phyloP scores from a whole-genome alignment of 345 rosid species.

The Eucalyptus virginea region DNA sequence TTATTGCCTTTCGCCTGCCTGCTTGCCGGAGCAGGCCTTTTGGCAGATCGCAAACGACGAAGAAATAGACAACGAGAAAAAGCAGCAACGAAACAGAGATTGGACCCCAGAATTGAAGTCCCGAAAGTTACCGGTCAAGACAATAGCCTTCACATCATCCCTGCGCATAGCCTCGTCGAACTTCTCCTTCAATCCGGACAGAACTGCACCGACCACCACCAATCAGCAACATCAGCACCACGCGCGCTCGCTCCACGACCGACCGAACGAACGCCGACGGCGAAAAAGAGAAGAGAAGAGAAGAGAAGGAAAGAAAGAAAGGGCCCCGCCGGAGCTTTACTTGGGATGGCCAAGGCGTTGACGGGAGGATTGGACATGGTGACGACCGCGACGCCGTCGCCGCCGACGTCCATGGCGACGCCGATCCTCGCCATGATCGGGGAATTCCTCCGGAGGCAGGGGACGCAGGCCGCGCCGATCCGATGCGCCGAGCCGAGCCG shows the following conservation, averaged over 20 bases:
- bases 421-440: slow-evolving; percentile 34
- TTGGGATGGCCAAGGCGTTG: slow-evolving; percentile 66
- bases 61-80: neutral
- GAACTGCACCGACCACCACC: slow-evolving; percentile 24
- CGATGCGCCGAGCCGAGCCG: neutral
- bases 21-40: neutral
- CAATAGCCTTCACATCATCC: slow-evolving; percentile 74
- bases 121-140: slow-evolving; percentile 46
- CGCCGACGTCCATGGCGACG: slow-evolving; percentile 65
- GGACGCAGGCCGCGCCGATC: neutral
- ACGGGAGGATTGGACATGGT: slow-evolving; percentile 94
- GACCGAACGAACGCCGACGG: neutral
- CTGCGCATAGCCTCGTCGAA: slow-evolving; percentile 61
- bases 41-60: neutral
- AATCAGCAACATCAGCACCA: neutral
- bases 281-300: neutral
- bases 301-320: neutral
- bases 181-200: slow-evolving; percentile 64
- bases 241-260: neutral
- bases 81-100: neutral
- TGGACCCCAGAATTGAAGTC: neutral
- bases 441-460: neutral
- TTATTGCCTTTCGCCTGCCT: neutral
- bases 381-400: slow-evolving; percentile 85
- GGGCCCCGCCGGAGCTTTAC: slow-evolving; percentile 6